Evolutionary conservation across 306 rosid species (phyloP), one percentile per base, ranked within the genome.

Genomic region (Ochetophila trinervis): DNA sequence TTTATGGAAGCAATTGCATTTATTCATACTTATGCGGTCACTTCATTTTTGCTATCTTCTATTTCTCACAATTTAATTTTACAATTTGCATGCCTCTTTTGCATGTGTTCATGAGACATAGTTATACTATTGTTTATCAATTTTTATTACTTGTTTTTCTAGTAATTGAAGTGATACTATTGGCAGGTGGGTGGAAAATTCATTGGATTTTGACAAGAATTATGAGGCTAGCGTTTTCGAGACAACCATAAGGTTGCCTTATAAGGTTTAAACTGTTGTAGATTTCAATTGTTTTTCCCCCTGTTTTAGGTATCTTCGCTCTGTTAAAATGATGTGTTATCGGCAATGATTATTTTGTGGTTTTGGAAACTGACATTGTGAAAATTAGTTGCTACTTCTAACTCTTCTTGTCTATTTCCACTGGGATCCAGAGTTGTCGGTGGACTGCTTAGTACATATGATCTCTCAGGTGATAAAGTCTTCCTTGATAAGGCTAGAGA

Each of bases 201-300:
- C 86, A 15, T 79, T 94, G 91, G 95, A 94, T 83, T 94, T 94
- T 83, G 73, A 94, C 84, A 94, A 90, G 96, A 85, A 94, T 59
- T 86, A 90, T 55, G 97, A 94, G 21, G 97, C 97, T 64, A 94
- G 99, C 58, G 97, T 94, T 71, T 94, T 94, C 80, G 97, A 94
- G 95, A 94, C 99, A 85, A 94, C 97, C 81, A 94, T 94, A 90
- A 94, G 97, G 97, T 88, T 86, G 87, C 87, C 66, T 78, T 82
- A 80, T 86, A 83, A 86, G 97, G 94, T 93, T 93, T 93, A 88
- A 79, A 83, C 78, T 73, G 79, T 70, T 70, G 88, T 90, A 74
- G 76, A 78, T 48, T 81, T 79, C 37, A 65, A 56, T 44, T 63
- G 60, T 80, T 67, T 30, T 69, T 1, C 45, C 45, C 12, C 12